Conservation (phyloP, 495 filamentous ascomycete species). For the Penicillium macrosclerotiorum region DNA sequence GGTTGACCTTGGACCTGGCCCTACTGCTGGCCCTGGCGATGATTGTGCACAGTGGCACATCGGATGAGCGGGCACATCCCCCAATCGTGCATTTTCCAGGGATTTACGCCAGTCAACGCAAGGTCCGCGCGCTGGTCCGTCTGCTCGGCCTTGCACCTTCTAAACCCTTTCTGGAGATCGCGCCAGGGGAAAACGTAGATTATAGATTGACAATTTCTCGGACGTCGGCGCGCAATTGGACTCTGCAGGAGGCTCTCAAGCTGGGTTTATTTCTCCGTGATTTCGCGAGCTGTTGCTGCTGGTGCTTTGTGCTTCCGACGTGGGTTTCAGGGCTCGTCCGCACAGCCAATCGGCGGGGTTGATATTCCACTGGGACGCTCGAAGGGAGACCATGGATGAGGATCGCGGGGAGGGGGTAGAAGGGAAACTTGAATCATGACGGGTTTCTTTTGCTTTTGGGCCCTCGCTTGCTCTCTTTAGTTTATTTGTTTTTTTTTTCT, state of each 20-base stretch:
- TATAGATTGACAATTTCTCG: no score
- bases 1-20: no score
- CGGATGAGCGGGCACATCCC: not conserved
- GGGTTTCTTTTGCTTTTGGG: not conserved
- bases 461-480: not conserved
- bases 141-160: no score
- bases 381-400: conserved; percentile 9
- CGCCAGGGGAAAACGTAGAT: no score
- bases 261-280: not conserved
- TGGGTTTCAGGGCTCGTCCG: conserved; percentile 15
- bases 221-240: no score
- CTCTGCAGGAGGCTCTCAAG: not conserved
- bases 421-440: not conserved
- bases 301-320: not conserved
- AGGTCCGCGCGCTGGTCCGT: no score
- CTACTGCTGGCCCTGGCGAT: no score
- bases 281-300: no score
- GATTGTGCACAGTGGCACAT: not conserved
- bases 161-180: no score
- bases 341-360: conserved; percentile 9
- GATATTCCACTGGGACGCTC: not conserved
- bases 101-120: no score
- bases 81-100: no score
- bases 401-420: conserved; percentile 9
- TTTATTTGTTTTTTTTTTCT: conserved; percentile 3